Evolutionary conservation across 306 rosid genomes (phyloP).

Genomic region (Dicorynia guianensis): DNA sequence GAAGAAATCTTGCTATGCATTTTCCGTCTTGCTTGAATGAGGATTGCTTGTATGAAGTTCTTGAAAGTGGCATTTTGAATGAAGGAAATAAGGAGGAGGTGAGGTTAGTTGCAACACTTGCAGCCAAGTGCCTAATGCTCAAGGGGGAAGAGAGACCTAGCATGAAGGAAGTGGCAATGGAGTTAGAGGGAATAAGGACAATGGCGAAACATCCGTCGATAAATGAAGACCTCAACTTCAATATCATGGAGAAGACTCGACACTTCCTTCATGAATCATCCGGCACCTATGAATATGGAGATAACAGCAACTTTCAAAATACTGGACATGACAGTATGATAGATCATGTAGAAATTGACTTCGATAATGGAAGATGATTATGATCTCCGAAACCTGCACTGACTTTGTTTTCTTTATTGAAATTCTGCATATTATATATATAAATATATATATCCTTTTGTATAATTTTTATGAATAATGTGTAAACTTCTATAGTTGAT

Average conservation of each 20-base stretch:
- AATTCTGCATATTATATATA: too few species aligned
- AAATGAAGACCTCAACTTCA: background rate
- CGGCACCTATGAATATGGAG: background rate
- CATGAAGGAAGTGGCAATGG: slow-evolving; percentile 58
- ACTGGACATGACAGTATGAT: background rate
- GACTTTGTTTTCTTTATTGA: too few species aligned
- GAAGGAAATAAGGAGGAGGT: slow-evolving; percentile 35
- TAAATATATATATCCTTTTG: too few species aligned
- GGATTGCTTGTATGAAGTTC: slow-evolving; percentile 28
- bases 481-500: too few species aligned
- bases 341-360: background rate
- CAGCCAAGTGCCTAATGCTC: slow-evolving; percentile 41
- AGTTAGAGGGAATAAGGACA: slow-evolving; percentile 45
- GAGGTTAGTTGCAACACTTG: slow-evolving; percentile 41
- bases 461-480: too few species aligned
- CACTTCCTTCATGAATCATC: background rate
- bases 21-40: slow-evolving; percentile 43
- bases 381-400: too few species aligned
- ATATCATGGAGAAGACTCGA: slow-evolving; percentile 13
- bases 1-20: slow-evolving; percentile 35
- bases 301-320: background rate
- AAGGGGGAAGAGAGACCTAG: slow-evolving; percentile 53
- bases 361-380: slow-evolving; percentile 24
- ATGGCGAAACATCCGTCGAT: slow-evolving; percentile 24
- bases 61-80: slow-evolving; percentile 37